Base-by-base conservation (phyloP, 139 green algal species). In the Zygnema cylindricum region DNA sequence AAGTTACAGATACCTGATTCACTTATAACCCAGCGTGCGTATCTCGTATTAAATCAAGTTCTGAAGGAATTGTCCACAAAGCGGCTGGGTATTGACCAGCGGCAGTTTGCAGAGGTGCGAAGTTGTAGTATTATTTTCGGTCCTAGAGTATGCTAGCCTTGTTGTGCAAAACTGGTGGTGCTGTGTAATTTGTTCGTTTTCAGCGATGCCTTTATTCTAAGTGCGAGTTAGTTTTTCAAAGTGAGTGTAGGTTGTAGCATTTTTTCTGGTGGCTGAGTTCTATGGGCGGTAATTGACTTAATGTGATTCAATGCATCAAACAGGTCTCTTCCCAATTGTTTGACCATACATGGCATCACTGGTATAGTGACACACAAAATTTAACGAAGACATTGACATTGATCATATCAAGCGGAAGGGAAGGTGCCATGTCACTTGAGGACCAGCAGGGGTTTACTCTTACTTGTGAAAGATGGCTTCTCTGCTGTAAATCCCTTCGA, bases 31-130 rank as follows among this genome's bases (percentile, higher is more conserved):
- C 90, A 94, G n/a, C 93, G 95, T 2, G 91, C 94, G 25, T 96
- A 97, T 86, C 92, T 98, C 1, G 93, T 95, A 30, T 91, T 98
- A 54, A 96, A 98, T 85, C 95, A 98, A 86, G 92, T 98, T 7
- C 92, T 99, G n/a, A 98, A 98, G 92, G 96, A 98, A 92, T 94
- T 98, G 33, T 93, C 95, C 38, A 96, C 93, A 77, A 98, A 98
- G 93, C 94, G 96, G 22, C 93, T 98, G 36, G 83, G 88, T 0
- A 86, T 92, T 30, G 96, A 98, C 81, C 95, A 98, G 89, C 91
- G 91, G n/a, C 94, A 92, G 43, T 98, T 98, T 77, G 63, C 82
- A n/a, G n/a, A 89, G 81, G 82, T 92, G 30, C 33, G 77, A 30
- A 25, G 7, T 63, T 63, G 49, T 63, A 16, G 7, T 16, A n/a